Evolutionary conservation across 345 rosid genomes (phyloP), one percentile per base, ranked within the genome.

Genomic region (Brassica carinata): DNA sequence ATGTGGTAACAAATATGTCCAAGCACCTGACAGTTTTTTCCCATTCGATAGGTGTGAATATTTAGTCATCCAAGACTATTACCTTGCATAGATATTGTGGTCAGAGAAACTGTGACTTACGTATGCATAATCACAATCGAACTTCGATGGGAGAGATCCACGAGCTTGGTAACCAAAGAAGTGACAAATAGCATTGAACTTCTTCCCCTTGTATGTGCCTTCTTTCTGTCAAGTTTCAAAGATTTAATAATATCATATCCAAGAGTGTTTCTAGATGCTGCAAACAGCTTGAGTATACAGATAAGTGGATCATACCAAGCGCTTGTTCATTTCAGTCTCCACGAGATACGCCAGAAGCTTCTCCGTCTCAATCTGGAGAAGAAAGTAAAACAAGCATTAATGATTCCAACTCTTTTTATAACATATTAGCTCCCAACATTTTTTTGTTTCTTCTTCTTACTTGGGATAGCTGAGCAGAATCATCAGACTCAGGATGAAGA

Each of bases 81-180:
- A 63, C 11, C 59, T 36, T 51, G 38, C 11, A 45, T 13, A 55
- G 65, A 15, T 19, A 27, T 18, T 69, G 26, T 45, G 70, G 48
- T 38, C 33, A 7, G 55, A 17, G 48, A 67, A 10, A 51, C 43
- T 43, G 73, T 77, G 63, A 82, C 97, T 83, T 89, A 96, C 99
- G 61, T 92, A 94, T 67, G 97, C 99, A 61, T 96, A 94, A 86
- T 96, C 99, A 33, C 97, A 93, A 75, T 96, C 99, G 3, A 96
- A 96, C 79, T 96, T 96, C 3, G 99, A 96, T 79, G 99, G 98
- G 74, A 96, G 85, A 36, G 97, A 92, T 79, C 99, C 99, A 53
- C 99, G 94, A 86, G 99, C 99, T 82, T 96, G 99, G 84, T 96
- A 94, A 79, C 99, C 99, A 64, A 96, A 96, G 84, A 96, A 96